A percentile compares a stretch with the other conserved stretches of the same genome.
phyloP scores from a whole-genome alignment of 1,284 basidiomycete species.

The Dichomitus squalens region DNA sequence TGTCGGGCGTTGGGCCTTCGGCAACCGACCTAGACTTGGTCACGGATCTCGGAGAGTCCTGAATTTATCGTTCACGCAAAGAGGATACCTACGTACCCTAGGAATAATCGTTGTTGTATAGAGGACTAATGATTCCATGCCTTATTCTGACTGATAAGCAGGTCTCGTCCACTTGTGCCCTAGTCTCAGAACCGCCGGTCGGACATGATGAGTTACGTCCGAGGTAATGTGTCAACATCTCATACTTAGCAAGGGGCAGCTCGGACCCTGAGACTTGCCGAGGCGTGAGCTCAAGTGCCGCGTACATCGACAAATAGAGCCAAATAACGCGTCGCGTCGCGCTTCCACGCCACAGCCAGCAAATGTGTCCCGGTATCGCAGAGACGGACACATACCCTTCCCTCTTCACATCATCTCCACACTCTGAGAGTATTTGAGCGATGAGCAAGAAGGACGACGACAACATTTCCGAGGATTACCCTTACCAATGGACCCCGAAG shows the following conservation, averaged over 20 bases:
- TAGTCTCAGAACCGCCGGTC: background rate
- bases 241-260: no score
- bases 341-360: background rate
- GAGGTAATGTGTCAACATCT: no score
- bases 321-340: slow-evolving; percentile 22
- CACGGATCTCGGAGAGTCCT: slow-evolving; percentile 14
- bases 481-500: slow-evolving; percentile 46
- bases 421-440: no score
- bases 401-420: no score
- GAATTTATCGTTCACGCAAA: slow-evolving; percentile 2
- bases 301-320: slow-evolving; percentile 16
- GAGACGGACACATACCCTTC: no score
- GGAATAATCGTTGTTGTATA: background rate
- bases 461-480: slow-evolving; percentile 34
- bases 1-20: background rate
- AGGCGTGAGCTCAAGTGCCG: slow-evolving; percentile 11
- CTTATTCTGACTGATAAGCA: background rate
- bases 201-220: background rate
- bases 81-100: slow-evolving; percentile 7
- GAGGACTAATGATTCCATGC: background rate
- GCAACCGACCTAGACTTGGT: background rate
- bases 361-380: background rate
- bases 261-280: background rate
- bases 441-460: slow-evolving; percentile 26
- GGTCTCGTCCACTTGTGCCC: background rate